These are phyloP conservation scores for Endothia cerciana DNA, from an alignment of 2,329 filamentous ascomycete genomes.

Conservation along the genomic window DNA sequence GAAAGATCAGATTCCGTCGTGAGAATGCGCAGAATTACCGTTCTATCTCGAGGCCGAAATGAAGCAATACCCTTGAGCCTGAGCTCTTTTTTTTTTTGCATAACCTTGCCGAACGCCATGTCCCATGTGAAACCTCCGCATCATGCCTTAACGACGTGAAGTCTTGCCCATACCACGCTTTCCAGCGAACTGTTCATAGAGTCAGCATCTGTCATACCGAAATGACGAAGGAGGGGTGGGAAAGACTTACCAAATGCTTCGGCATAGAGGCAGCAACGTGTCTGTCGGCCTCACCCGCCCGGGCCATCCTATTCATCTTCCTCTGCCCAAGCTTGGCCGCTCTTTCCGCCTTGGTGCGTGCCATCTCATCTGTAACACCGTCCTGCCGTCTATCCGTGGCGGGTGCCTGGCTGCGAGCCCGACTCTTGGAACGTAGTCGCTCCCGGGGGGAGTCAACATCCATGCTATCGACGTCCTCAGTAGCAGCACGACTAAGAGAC, in stretches of 20 bases:
- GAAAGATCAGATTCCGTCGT: neutral
- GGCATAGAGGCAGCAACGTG: constrained; percentile 79
- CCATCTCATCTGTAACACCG: constrained; percentile 70
- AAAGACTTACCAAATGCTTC: constrained; percentile 82
- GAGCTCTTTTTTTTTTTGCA: constrained; percentile 11
- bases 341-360: constrained; percentile 79
- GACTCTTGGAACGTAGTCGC: constrained; percentile 74
- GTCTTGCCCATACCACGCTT: constrained; percentile 96
- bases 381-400: constrained; percentile 72
- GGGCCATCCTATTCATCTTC: constrained; percentile 98
- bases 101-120: constrained; percentile 27
- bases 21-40: neutral
- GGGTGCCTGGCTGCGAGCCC: constrained; percentile 62
- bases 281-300: constrained; percentile 95
- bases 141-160: constrained; percentile 60
- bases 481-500: constrained; percentile 64
- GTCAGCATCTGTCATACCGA: constrained; percentile 38
- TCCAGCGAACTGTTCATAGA: constrained; percentile 69
- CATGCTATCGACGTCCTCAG: constrained; percentile 74
- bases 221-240: neutral
- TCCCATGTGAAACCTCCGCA: constrained; percentile 13
- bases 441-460: constrained; percentile 66
- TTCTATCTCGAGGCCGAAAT: constrained; percentile 15
- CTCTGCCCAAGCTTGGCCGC: constrained; percentile 90
- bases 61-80: constrained; percentile 12